These are phyloP conservation scores for Polychaeton citri DNA, from an alignment of 2,329 filamentous ascomycete species.

Conservation along the genomic window DNA sequence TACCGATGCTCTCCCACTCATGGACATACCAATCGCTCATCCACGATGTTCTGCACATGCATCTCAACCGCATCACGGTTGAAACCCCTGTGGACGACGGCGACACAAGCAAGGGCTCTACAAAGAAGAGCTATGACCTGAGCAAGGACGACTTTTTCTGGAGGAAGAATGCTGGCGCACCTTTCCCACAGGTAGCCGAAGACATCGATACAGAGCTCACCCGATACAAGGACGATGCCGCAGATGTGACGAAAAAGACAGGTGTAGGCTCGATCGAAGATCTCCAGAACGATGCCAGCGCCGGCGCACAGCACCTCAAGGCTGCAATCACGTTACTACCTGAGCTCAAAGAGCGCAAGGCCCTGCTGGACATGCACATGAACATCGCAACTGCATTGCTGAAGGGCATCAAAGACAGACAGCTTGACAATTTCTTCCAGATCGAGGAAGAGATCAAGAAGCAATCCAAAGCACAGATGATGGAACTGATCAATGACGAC, in stretches of 20 bases:
- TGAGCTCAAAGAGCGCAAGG: constrained; percentile 82
- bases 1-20: constrained; percentile 97
- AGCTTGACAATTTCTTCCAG: constrained; percentile 93
- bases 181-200: constrained; percentile 92
- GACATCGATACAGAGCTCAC: constrained; percentile 90
- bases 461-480: constrained; percentile 75
- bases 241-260: constrained; percentile 88
- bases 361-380: constrained; percentile 97
- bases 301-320: constrained; percentile 88
- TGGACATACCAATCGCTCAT: constrained; percentile 83
- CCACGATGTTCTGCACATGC: constrained; percentile 63
- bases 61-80: constrained; percentile 87
- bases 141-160: constrained; percentile 91
- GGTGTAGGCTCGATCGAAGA: constrained; percentile 88
- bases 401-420: constrained; percentile 82
- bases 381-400: constrained; percentile 75
- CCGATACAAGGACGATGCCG: constrained; percentile 89
- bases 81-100: constrained; percentile 69
- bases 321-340: constrained; percentile 87
- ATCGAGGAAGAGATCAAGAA: constrained; percentile 87
- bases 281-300: constrained; percentile 74
- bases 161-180: constrained; percentile 77
- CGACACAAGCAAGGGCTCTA: constrained; percentile 59
- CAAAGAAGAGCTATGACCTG: constrained; percentile 82
- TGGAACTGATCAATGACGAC: constrained; percentile 70